A percentile compares a stretch with the other conserved stretches of the same genome.
Conservation (phyloP, 2,329 filamentous ascomycete species). For the Colletotrichum tropicale region DNA sequence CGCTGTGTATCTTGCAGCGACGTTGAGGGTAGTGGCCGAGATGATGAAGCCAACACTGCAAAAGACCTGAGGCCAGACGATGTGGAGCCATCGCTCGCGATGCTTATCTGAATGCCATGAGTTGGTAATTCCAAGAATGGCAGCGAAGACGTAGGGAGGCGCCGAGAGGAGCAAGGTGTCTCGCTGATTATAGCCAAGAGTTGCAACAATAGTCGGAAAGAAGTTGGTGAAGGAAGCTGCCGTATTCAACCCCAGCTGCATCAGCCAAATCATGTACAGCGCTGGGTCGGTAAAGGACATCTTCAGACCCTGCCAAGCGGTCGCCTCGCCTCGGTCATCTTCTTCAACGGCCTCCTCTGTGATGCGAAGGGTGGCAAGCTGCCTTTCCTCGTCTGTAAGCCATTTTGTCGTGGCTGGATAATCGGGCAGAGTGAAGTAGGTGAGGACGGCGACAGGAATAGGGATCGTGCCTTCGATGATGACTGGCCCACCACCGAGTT, state of each 20-base stretch:
- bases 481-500: not conserved
- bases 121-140: conserved; percentile 23
- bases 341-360: not conserved
- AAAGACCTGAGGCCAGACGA: conserved; percentile 42
- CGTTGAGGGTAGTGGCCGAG: not conserved
- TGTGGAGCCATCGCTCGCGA: conserved; percentile 52
- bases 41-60: conserved; percentile 31
- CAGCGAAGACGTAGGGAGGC: conserved; percentile 15
- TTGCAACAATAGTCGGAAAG: not conserved
- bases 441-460: conserved; percentile 2
- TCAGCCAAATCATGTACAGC: conserved; percentile 3
- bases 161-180: conserved; percentile 19
- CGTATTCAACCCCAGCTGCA: conserved; percentile 2
- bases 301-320: not conserved
- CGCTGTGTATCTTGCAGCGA: conserved; percentile 7
- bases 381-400: conserved; percentile 38
- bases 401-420: conserved; percentile 39
- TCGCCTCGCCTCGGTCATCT: not conserved
- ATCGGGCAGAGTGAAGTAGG: conserved; percentile 18
- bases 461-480: conserved; percentile 11
- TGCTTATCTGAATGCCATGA: conserved; percentile 46
- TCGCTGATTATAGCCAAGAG: not conserved
- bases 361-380: conserved; percentile 32
- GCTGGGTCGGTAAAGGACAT: not conserved
- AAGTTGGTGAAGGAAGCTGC: not conserved